Evolutionary conservation across 2,329 filamentous ascomycete species (phyloP), one percentile per base, ranked within the genome.

Genomic region (Didymella glomerata): DNA sequence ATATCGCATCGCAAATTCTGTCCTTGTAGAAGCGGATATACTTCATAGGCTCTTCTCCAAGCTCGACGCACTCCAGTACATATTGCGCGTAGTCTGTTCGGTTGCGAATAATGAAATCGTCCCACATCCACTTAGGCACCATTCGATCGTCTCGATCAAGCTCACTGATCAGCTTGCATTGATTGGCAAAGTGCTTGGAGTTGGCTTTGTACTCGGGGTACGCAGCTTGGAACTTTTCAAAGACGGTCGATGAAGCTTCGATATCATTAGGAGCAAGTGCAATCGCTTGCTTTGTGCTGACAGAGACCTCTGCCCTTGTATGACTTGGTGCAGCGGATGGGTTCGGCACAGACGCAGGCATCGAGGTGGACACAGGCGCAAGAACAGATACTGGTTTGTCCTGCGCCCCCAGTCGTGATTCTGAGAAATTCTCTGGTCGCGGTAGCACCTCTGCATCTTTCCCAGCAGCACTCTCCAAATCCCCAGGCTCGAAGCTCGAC

Each of bases 121-220:
- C 77, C 77, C 77, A 78, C 36, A 74, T 71, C 62, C 67, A 77
- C 40, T 71, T 76, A 1, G 76, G 71, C 14, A 75, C 68, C 70
- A 75, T 74, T 36, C 67, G 72, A 25, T 74, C 72, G 34, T 72
- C 64, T 11, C 51, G 24, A 16, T 75, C 70, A 7, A 77, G 63
- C 22, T 63, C 47, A 20, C 68, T 54, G 18, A 78, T 73, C 34
- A 70, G 59, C 14, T 51, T 60, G 51, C 75, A 78, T 40, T 68
- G 65, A 2, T 61, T 66, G n/a, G 60, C 22, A 57, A 79, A 79
- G 40, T 78, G 75, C 13, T 68, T 69, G 6, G 28, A 32, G 36
- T 69, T 62, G 0, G 73, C 77, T 7, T 54, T 68, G 40, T 78
- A 79, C n/a, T 73, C 70, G 11, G 76, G 74, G 52, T 79, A 79